A percentile compares a stretch with the other conserved stretches of the same genome.
phyloP scores from a whole-genome alignment of 768 basidiomycete species.

The Suillus fuscotomentosus region DNA sequence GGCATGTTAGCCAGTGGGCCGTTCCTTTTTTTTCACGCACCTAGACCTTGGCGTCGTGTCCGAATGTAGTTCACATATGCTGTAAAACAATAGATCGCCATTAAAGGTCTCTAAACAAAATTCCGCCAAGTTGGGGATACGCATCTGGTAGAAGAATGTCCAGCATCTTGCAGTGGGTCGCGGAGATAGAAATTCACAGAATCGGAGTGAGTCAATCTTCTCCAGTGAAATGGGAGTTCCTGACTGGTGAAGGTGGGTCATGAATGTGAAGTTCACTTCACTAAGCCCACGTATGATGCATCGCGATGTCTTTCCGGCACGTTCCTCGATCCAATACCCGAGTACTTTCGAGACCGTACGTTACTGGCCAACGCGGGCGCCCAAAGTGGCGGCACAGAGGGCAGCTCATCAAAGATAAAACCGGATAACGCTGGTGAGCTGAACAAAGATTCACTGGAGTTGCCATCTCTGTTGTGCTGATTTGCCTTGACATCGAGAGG shows the following conservation, averaged over 20 bases:
- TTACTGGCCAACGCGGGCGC: neutral
- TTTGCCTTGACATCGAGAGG: neutral
- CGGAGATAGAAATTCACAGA: neutral
- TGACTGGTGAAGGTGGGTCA: neutral
- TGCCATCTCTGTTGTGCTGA: neutral
- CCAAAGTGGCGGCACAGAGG: neutral
- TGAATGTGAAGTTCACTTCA: neutral
- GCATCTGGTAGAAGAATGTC: neutral
- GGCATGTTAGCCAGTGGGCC: neutral
- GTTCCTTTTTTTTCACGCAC: neutral
- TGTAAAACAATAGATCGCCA: neutral
- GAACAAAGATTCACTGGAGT: neutral
- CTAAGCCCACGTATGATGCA: neutral
- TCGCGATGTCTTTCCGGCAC: neutral
- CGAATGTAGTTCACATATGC: neutral
- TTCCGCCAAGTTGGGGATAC: constrained; percentile 1
- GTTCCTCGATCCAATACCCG: neutral
- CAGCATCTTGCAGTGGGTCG: constrained; percentile 1
- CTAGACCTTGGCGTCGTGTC: neutral
- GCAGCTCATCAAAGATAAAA: neutral
- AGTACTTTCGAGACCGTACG: neutral
- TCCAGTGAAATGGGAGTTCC: neutral
- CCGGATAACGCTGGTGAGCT: neutral
- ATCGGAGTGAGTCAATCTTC: neutral
- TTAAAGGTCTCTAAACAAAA: neutral